Base-by-base conservation (phyloP, 345 rosid genomes). In the Lumnitzera littorea region DNA sequence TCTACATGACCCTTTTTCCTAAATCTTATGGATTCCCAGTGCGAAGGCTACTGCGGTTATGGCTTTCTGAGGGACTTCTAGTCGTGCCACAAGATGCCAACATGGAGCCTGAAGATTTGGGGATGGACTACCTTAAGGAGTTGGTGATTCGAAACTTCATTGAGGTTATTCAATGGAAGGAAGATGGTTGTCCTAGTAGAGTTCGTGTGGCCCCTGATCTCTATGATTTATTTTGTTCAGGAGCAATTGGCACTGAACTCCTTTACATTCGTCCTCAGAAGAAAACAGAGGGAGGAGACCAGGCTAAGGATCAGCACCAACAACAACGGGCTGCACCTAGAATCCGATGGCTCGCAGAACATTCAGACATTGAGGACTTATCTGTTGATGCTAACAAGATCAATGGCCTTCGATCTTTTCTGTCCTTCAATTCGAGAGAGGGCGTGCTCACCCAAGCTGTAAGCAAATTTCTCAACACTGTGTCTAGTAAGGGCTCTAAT, bases 31-130 rank as follows among this genome's bases (percentile, higher is more conserved):
- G 41, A 6, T 60, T 72, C 46, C 56, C 63, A 0, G 61, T 24
- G 2, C 64, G 76, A 53, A 72, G 62, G 69, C 59, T 72, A 46
- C 20, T 63, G 14, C 46, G 60, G 6, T 56, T 72, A 20, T 72
- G 76, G 76, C 63, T 62, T 48, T 71, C 68, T 2, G 76, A 72
- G 66, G 76, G 61, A 16, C 27, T 67, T 46, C 55, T 36, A 36
- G 10, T 9, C 10, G 9, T 65, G 29, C 16, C 0, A 5, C 20
- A 24, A 46, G 43, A 27, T 0, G 47, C n/a, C 52, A 14, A 57
- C 46, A 57, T 9, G 12, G 10, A 51, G 13, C 69, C 63, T 0
- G 74, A 67, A 31, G 48, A 24, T n/a, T 15, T 51, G 2, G 61
- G 72, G 11, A 60, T 58, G 54, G 24, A 14, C 23, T 67, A 46